Conservation (phyloP, 2,329 filamentous ascomycete species). For the Amphichorda felina region DNA sequence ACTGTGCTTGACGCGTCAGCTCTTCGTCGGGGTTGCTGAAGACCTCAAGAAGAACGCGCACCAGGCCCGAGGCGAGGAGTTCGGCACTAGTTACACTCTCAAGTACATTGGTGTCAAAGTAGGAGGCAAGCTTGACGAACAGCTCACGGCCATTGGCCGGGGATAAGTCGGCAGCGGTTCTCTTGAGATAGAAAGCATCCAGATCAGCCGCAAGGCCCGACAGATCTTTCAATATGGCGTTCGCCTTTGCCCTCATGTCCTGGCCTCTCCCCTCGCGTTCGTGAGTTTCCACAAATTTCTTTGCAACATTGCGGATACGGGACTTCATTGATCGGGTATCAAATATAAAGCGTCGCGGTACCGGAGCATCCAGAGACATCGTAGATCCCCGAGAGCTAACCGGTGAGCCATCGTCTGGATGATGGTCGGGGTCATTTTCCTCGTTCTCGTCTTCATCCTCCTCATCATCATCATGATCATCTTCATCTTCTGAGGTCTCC, state of each 20-base stretch:
- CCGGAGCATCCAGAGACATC: slow-evolving; percentile 47
- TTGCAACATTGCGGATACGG: slow-evolving; percentile 64
- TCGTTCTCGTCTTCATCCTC: slow-evolving; percentile 40
- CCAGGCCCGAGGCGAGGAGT: slow-evolving; percentile 79
- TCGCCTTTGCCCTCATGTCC: slow-evolving; percentile 67
- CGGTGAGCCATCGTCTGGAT: slow-evolving; percentile 42
- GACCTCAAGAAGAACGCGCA: slow-evolving; percentile 70
- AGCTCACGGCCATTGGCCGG: slow-evolving; percentile 47
- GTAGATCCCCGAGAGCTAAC: slow-evolving; percentile 55
- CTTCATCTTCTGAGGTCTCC: slow-evolving; percentile 8
- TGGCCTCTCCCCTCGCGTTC: slow-evolving; percentile 64
- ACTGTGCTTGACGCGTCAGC: slow-evolving; percentile 55
- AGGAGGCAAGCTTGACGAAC: slow-evolving; percentile 65
- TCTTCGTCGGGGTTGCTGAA: slow-evolving; percentile 61
- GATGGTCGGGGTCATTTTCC: slow-evolving; percentile 32
- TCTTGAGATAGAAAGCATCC: slow-evolving; percentile 54
- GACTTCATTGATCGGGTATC: slow-evolving; percentile 44
- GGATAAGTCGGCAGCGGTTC: slow-evolving; percentile 30
- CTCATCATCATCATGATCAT: slow-evolving; percentile 17
- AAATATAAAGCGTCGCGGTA: slow-evolving; percentile 28
- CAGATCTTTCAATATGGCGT: slow-evolving; percentile 61
- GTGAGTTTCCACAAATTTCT: slow-evolving; percentile 73
- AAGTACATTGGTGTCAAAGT: slow-evolving; percentile 80
- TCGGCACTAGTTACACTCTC: slow-evolving; percentile 95
- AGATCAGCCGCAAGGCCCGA: slow-evolving; percentile 62